Evolutionary conservation across 352 stramenopile species (phyloP).

Genomic region (Globisporangium acanthophoron): DNA sequence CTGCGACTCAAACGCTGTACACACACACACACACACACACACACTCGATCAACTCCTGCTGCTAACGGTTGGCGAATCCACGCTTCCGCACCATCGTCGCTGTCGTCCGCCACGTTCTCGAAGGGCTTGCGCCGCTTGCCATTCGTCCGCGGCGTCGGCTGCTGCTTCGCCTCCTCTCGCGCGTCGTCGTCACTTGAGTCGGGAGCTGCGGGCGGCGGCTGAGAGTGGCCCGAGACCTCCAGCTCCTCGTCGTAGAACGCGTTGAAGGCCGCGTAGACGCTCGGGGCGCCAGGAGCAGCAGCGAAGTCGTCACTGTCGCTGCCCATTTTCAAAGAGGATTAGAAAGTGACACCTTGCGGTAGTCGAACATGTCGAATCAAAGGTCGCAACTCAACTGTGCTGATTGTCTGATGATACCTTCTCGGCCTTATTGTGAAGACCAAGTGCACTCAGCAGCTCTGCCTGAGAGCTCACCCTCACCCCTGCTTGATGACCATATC

Average conservation of each 20-base stretch:
- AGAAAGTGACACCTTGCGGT: not conserved
- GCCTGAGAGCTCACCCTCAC: not conserved
- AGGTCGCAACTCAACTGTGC: not conserved
- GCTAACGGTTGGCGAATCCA: not conserved
- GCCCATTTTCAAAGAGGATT: constrained; percentile 4
- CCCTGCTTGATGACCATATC: constrained; percentile 9
- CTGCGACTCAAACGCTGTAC: constrained; percentile 43
- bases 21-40: not conserved
- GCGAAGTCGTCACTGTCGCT: constrained; percentile 3
- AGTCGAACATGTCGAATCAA: too few species aligned
- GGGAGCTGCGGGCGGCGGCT: not conserved
- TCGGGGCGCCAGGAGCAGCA: not conserved
- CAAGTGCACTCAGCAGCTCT: too few species aligned
- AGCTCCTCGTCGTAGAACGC: constrained; percentile 15
- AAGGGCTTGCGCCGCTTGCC: constrained; percentile 7
- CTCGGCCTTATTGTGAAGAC: too few species aligned
- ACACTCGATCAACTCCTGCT: not conserved
- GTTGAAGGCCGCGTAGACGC: constrained; percentile 14
- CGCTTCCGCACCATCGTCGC: not conserved
- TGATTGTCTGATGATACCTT: too few species aligned
- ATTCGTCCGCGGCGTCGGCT: not conserved
- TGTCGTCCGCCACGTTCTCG: constrained; percentile 1
- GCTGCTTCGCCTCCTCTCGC: not conserved
- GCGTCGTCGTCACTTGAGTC: not conserved
- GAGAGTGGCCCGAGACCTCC: not conserved